Evolutionary conservation across 1,284 basidiomycete genomes (phyloP).

Genomic region (Heterobasidion annosum): DNA sequence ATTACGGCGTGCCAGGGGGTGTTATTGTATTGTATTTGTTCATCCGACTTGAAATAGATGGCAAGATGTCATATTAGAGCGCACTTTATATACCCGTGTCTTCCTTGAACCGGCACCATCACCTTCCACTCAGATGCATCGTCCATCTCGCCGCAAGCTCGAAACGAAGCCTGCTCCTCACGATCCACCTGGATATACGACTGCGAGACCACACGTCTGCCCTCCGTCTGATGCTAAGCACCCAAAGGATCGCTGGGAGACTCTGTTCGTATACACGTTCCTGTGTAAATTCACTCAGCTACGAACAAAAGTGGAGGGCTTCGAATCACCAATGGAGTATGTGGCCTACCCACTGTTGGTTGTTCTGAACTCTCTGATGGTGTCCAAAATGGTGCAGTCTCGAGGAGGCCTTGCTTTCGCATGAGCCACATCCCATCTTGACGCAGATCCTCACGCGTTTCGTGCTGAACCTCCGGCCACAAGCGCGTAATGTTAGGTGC

Average conservation of each 20-base stretch:
- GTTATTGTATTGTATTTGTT: slow-evolving; percentile 25
- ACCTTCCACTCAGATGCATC: slow-evolving; percentile 17
- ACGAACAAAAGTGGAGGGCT: slow-evolving; percentile 62
- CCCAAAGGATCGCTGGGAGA: slow-evolving; percentile 76
- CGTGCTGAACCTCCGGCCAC: slow-evolving; percentile 69
- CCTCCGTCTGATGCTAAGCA: slow-evolving; percentile 64
- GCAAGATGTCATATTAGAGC: slow-evolving; percentile 10
- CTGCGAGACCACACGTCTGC: slow-evolving; percentile 59
- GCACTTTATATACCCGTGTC: slow-evolving; percentile 12
- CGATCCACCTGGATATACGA: slow-evolving; percentile 14
- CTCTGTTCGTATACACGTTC: slow-evolving; percentile 76
- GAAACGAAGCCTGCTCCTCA: slow-evolving; percentile 11
- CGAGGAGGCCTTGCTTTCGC: slow-evolving; percentile 64
- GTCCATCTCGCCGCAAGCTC: slow-evolving; percentile 18
- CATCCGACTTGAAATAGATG: slow-evolving; percentile 17
- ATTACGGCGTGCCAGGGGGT: slow-evolving; percentile 3
- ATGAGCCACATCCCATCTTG: slow-evolving; percentile 60
- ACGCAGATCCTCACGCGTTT: slow-evolving; percentile 64
- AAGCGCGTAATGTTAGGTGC: slow-evolving; percentile 79
- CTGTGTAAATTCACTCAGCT: slow-evolving; percentile 72
- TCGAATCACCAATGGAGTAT: slow-evolving; percentile 74
- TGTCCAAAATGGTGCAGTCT: slow-evolving; percentile 34
- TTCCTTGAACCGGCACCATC: slow-evolving; percentile 3
- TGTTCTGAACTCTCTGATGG: slow-evolving; percentile 9
- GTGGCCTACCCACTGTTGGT: slow-evolving; percentile 20